These are phyloP conservation scores for Cucumis cinereus DNA, from an alignment of 306 rosid genomes.

Conservation along the genomic window DNA sequence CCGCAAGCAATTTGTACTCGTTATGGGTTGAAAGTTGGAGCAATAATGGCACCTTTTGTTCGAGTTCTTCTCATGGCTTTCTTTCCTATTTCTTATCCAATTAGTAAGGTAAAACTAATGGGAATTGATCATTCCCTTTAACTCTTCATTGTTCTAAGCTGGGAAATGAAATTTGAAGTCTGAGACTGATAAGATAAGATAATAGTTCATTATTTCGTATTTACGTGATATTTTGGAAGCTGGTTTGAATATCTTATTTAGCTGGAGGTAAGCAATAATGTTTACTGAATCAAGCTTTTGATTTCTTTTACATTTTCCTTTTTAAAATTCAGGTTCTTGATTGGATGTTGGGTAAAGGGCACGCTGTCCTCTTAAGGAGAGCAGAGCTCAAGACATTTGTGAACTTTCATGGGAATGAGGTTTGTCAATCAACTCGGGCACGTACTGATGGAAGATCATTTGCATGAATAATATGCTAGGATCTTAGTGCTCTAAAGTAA, in stretches of 20 bases:
- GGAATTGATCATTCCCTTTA: neutral
- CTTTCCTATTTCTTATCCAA: constrained; percentile 80
- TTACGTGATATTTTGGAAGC: neutral
- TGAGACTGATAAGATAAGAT: neutral
- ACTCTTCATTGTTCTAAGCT: neutral
- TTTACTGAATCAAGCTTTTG: neutral
- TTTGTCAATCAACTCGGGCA: constrained; percentile 13
- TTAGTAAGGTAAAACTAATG: constrained; percentile 58
- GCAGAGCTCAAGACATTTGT: constrained; percentile 98
- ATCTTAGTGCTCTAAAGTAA: neutral
- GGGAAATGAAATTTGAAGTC: neutral
- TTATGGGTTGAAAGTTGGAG: constrained; percentile 83
- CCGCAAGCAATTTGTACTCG: constrained; percentile 93
- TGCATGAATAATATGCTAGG: neutral
- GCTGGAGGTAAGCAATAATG: neutral
- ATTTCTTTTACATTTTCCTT: neutral
- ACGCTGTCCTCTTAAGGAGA: constrained; percentile 79
- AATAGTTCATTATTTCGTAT: neutral
- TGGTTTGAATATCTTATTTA: neutral
- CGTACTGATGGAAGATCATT: neutral
- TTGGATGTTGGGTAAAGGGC: constrained; percentile 97
- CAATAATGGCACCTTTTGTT: constrained; percentile 79
- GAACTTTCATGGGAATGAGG: constrained; percentile 97
- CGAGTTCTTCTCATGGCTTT: constrained; percentile 67
- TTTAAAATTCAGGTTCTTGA: constrained; percentile 56